A percentile compares a stretch with the other conserved stretches of the same genome.
Conservation (phyloP, 345 rosid species). For the Boechera stricta region DNA sequence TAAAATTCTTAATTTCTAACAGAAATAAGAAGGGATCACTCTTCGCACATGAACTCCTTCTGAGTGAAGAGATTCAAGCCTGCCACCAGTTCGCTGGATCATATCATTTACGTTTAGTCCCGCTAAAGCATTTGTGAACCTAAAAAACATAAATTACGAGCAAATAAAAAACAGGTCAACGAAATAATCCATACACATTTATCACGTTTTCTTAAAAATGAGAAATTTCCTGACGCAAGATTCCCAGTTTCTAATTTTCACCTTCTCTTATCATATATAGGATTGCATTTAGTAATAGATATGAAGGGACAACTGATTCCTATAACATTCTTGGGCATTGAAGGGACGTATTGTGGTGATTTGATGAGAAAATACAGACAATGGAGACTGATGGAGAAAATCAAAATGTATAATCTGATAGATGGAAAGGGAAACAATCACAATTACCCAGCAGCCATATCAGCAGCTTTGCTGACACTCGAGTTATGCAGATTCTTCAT, state of each 20-base stretch:
- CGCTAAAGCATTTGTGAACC: conserved; percentile 78
- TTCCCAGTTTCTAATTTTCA: conserved; percentile 10
- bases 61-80: conserved; percentile 92
- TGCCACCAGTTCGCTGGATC: conserved; percentile 80
- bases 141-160: conserved; percentile 44
- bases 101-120: conserved; percentile 72
- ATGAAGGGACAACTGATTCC: conserved; percentile 10
- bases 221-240: background rate
- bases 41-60: conserved; percentile 94
- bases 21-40: conserved; percentile 25
- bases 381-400: background rate
- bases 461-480: conserved; percentile 93
- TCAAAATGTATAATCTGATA: conserved; percentile 7
- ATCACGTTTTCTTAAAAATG: background rate
- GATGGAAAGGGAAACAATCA: conserved; percentile 26
- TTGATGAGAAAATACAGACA: background rate
- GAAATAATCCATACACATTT: background rate
- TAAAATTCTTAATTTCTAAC: conserved; percentile 11
- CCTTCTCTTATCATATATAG: conserved; percentile 1
- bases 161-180: conserved; percentile 4
- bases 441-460: conserved; percentile 95
- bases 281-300: conserved; percentile 8
- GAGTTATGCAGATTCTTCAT: conserved; percentile 77
- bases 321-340: background rate
- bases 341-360: background rate